Percentiles rank a stretch among this genome's conserved stretches.
phyloP scores from a whole-genome alignment of 2,329 filamentous ascomycete species.

The Plectosphaerella cucumerina region DNA sequence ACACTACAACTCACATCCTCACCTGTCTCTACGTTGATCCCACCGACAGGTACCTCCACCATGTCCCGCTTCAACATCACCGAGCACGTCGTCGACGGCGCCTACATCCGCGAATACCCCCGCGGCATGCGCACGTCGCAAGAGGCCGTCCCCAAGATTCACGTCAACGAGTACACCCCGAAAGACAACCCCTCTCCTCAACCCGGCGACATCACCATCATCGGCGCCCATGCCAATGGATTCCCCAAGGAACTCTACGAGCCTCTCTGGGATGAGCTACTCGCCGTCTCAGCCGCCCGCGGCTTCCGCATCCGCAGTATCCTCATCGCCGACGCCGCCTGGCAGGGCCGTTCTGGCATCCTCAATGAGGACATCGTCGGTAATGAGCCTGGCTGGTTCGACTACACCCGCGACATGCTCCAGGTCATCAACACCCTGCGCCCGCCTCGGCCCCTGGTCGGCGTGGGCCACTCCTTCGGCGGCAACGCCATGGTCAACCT shows the following conservation, averaged over 20 bases:
- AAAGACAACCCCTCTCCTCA: constrained; percentile 62
- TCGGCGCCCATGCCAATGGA: constrained; percentile 85
- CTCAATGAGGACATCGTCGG: constrained; percentile 74
- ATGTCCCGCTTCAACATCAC: constrained; percentile 53
- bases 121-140: constrained; percentile 67
- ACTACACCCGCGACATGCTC: constrained; percentile 79
- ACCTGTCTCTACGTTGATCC: no score
- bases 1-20: neutral
- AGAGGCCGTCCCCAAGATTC: constrained; percentile 68
- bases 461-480: constrained; percentile 87
- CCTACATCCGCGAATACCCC: constrained; percentile 80
- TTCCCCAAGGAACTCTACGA: constrained; percentile 96
- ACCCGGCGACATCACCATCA: constrained; percentile 76
- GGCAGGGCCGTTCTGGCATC: constrained; percentile 75
- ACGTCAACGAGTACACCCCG: constrained; percentile 86
- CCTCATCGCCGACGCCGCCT: constrained; percentile 86
- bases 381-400: constrained; percentile 79
- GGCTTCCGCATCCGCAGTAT: constrained; percentile 73
- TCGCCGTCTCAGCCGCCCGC: constrained; percentile 32
- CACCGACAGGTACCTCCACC: neutral
- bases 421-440: constrained; percentile 84
- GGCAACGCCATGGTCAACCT: constrained; percentile 69
- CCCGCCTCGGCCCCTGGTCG: constrained; percentile 73
- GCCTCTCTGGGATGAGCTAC: constrained; percentile 82
- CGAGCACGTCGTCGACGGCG: constrained; percentile 68